Conservation (phyloP, 1,284 basidiomycete genomes). For the Pascua sp. region DNA sequence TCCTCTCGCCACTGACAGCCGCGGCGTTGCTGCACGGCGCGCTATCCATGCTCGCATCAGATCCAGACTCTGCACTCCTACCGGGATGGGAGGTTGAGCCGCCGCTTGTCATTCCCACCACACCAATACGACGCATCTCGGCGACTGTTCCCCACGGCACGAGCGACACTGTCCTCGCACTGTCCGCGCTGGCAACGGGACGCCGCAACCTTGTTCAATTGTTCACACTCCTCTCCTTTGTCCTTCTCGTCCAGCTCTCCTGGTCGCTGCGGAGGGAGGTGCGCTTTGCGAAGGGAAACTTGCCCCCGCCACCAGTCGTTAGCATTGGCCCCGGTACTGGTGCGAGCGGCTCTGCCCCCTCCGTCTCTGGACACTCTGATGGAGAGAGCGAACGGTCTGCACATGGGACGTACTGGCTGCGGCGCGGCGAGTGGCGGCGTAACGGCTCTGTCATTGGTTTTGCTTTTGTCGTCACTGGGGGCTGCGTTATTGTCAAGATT, state of each 20-base stretch:
- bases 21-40: conserved; percentile 58
- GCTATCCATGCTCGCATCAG: conserved; percentile 48
- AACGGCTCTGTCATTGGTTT: conserved; percentile 45
- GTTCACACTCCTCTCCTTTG: conserved; percentile 71
- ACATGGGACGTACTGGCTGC: conserved; percentile 38
- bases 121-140: conserved; percentile 42
- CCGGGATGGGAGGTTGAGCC: conserved; percentile 70
- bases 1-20: conserved; percentile 72
- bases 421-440: conserved; percentile 44
- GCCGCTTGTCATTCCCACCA: conserved; percentile 53
- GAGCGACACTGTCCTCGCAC: conserved; percentile 52
- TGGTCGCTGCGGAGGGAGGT: conserved; percentile 69
- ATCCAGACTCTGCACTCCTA: conserved; percentile 51
- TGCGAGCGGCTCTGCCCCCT: not conserved
- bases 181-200: conserved; percentile 65
- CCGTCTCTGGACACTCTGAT: not conserved
- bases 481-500: conserved; percentile 44
- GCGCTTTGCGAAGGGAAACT: conserved; percentile 9
- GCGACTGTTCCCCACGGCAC: conserved; percentile 7
- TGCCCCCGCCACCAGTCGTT: not conserved
- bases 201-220: conserved; percentile 73
- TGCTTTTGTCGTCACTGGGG: conserved; percentile 43
- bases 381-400: not conserved
- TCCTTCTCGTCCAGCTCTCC: conserved; percentile 70
- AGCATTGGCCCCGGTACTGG: not conserved